phyloP scores from a whole-genome alignment of 495 filamentous ascomycete species.

The Neurospora africana region DNA sequence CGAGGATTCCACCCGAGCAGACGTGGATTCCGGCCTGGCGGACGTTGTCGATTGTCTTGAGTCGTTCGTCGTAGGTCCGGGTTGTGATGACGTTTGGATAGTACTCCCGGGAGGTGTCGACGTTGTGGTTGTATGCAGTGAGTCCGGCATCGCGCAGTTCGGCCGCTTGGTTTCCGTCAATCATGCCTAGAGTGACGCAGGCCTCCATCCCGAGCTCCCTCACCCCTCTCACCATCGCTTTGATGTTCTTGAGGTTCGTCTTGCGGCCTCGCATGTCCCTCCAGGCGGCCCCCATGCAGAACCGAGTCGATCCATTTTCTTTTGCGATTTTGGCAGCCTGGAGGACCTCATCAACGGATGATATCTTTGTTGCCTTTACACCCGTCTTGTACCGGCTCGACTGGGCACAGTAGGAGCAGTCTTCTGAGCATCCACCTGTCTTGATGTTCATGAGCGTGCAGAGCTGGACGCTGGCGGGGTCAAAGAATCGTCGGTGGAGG shows the following conservation, averaged over 20 bases:
- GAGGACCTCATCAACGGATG: slow-evolving; percentile 66
- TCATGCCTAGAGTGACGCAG: slow-evolving; percentile 84
- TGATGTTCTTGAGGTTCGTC: slow-evolving; percentile 64
- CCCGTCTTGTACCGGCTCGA: slow-evolving; percentile 76
- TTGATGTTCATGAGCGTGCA: slow-evolving; percentile 94
- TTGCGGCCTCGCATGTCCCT: slow-evolving; percentile 84
- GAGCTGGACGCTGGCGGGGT: slow-evolving; percentile 69
- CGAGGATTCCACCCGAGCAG: slow-evolving; percentile 74
- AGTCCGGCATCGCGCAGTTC: slow-evolving; percentile 73
- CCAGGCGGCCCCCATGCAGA: slow-evolving; percentile 91
- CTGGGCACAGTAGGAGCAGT: slow-evolving; percentile 84
- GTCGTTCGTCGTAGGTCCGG: slow-evolving; percentile 70
- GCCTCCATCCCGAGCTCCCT: slow-evolving; percentile 73
- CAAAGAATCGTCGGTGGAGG: slow-evolving; percentile 71
- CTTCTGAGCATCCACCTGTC: slow-evolving; percentile 80
- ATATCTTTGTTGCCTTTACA: slow-evolving; percentile 65
- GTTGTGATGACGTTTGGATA: slow-evolving; percentile 76
- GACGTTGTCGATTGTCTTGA: slow-evolving; percentile 63
- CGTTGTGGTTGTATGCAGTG: slow-evolving; percentile 84
- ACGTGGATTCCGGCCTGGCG: slow-evolving; percentile 76
- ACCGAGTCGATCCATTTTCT: slow-evolving; percentile 68
- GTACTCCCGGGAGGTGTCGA: slow-evolving; percentile 77
- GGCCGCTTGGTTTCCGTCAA: slow-evolving; percentile 62
- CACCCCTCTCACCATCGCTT: slow-evolving; percentile 70
- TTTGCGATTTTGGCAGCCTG: slow-evolving; percentile 64